These are phyloP conservation scores for Russula foetens DNA, from an alignment of 768 basidiomycete genomes.

Conservation along the genomic window DNA sequence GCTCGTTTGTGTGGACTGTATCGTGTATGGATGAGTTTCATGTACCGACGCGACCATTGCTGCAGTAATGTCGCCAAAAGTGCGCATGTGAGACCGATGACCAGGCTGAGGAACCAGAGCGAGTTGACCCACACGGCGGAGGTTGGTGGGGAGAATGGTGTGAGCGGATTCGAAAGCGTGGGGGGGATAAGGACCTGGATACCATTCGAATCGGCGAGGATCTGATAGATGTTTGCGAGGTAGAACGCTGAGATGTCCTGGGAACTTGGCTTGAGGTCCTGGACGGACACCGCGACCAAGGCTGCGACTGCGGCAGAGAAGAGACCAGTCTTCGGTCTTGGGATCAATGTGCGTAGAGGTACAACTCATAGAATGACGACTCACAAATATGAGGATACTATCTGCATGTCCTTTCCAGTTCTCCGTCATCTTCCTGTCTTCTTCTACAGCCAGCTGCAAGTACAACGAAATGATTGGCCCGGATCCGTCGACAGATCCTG, in stretches of 20 bases:
- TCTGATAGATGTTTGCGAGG: not conserved
- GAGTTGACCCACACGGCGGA: constrained; percentile 10
- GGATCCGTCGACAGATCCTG: not conserved
- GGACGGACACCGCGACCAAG: not conserved
- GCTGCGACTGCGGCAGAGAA: constrained; percentile 5
- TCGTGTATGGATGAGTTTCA: not conserved
- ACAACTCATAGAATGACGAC: not conserved
- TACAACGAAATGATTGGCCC: not conserved
- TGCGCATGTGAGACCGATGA: constrained; percentile 2
- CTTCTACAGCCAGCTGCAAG: not conserved
- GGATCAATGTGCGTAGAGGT: not conserved
- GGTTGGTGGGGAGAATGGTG: not conserved
- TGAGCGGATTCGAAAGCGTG: not conserved
- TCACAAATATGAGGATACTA: not conserved
- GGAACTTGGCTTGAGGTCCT: not conserved
- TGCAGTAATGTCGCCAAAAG: constrained; percentile 7
- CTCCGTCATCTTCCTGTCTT: not conserved
- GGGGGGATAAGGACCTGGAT: not conserved
- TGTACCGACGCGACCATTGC: constrained; percentile 7
- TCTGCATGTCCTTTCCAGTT: not conserved
- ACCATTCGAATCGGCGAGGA: not conserved
- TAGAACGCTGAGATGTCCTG: not conserved
- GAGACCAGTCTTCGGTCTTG: not conserved
- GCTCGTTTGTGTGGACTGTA: constrained; percentile 1
- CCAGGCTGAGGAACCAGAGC: constrained; percentile 10